Conservation (phyloP, 2,329 filamentous ascomycete genomes). For the Alternaria burnsii region DNA sequence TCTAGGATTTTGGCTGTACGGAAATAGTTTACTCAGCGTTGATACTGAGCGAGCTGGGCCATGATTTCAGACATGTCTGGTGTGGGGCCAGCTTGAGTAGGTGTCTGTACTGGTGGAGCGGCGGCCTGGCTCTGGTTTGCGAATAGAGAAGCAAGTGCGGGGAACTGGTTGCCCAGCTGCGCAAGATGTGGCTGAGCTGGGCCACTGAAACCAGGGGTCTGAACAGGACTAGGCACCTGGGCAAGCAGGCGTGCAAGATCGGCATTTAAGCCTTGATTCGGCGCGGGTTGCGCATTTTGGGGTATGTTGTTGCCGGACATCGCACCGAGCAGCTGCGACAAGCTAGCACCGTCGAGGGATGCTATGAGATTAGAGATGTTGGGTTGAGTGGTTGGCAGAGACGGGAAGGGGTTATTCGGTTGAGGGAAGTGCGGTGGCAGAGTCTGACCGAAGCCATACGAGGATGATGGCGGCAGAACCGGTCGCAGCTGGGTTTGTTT, state of each 20-base stretch:
- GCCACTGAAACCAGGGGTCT: constrained; percentile 33
- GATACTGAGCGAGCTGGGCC: constrained; percentile 73
- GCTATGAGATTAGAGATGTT: constrained; percentile 73
- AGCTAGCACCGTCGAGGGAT: constrained; percentile 71
- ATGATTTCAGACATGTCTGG: constrained; percentile 75
- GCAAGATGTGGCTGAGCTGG: constrained; percentile 30
- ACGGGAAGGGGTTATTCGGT: constrained; percentile 47
- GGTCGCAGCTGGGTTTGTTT: constrained; percentile 60
- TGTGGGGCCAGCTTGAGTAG: constrained; percentile 32
- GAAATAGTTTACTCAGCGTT: constrained; percentile 52
- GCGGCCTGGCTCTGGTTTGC: constrained; percentile 33
- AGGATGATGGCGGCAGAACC: constrained; percentile 44
- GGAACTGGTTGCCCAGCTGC: constrained; percentile 43
- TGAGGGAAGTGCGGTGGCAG: constrained; percentile 44
- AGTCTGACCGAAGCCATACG: constrained; percentile 41
- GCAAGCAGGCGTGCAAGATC: constrained; percentile 53
- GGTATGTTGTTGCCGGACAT: constrained; percentile 54
- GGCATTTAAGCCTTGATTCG: constrained; percentile 39
- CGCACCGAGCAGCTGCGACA: constrained; percentile 74
- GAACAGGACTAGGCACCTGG: constrained; percentile 39
- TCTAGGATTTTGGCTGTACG: constrained; percentile 5
- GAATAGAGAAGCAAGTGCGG: constrained; percentile 42
- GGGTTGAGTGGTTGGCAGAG: constrained; percentile 39
- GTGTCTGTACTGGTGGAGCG: constrained; percentile 44
- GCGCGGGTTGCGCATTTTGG: constrained; percentile 53